phyloP scores from a whole-genome alignment of 495 filamentous ascomycete genomes.

The Pyronema domesticum region DNA sequence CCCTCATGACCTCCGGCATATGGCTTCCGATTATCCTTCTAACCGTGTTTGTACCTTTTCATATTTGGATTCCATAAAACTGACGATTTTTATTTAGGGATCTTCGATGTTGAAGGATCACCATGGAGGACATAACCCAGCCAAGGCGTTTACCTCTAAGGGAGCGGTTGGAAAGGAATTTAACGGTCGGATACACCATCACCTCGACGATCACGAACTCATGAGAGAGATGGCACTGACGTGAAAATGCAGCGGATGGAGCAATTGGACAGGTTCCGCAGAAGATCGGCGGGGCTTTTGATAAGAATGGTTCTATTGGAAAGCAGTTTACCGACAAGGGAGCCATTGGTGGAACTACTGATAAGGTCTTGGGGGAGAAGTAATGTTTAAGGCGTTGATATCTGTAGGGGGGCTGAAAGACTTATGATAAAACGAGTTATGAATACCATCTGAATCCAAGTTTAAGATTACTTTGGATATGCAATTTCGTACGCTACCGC shows the following conservation, averaged over 20 bases:
- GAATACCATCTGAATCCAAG: too few species aligned
- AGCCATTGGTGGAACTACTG: conserved; percentile 28
- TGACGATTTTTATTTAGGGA: background rate
- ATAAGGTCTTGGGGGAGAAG: conserved; percentile 30
- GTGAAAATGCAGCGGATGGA: conserved; percentile 27
- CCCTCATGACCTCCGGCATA: background rate
- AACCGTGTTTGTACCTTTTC: background rate
- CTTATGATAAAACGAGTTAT: too few species aligned
- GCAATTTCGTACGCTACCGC: too few species aligned
- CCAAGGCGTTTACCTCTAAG: conserved; percentile 23
- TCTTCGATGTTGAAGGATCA: background rate
- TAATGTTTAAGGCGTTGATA: conserved; percentile 11
- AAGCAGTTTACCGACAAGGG: conserved; percentile 31
- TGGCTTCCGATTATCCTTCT: background rate
- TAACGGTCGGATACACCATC: conserved; percentile 16
- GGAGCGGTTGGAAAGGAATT: conserved; percentile 28
- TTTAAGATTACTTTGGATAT: too few species aligned
- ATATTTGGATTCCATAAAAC: background rate
- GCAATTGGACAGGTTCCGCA: conserved; percentile 30
- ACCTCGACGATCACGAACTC: background rate
- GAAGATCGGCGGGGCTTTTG: conserved; percentile 33
- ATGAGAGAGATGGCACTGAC: background rate
- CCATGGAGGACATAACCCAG: conserved; percentile 7
- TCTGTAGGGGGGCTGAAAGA: background rate
- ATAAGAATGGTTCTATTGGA: conserved; percentile 29